Evolutionary conservation across 192 early-diverging fungal genomes (phyloP), one percentile per base, ranked within the genome.

Genomic region (Allomyces arbusculus): DNA sequence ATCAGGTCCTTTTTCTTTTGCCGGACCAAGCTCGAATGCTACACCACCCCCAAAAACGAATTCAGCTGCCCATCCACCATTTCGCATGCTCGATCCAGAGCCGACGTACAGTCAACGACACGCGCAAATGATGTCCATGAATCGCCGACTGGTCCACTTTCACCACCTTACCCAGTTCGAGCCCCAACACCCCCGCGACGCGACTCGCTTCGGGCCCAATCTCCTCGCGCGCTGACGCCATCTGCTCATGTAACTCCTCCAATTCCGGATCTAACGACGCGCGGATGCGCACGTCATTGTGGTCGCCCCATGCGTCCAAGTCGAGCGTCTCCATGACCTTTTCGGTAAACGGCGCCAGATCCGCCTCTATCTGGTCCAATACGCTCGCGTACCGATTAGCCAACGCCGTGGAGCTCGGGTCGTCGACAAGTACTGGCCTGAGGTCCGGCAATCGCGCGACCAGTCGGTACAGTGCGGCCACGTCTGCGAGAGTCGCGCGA

Each of bases 381-480:
- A n/a, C 12, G 16, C 1, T 3, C 50, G 16, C 50, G 20, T 20
- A 58, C 50, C 50, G 50, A 10, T 58, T 16, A 2, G 9, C 50
- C 50, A 58, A 58, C 1, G 20, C 50, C 16, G 50, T 40, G 33
- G 33, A 40, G 8, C 33, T 40, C 33, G 33, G 50, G 16, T 58
- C 50, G 50, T 14, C 20, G 50, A n/a, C 50, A 10, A 58, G 50
- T 0, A 58, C 16, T 16, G 50, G 16, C 16, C 50, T 3, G 2
- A 58, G 12, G 50, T 58, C 50, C 16, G 50, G 50, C 20, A 96
- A 73, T 6, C 78, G 75, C 45, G 85, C 71, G 7, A 89, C 76
- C 0, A 92, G 85, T 74, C 96, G 92, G 75, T 98, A 94, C 10
- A 90, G 79, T 3, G 92, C 80, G 16, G 95, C 82, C 1, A 91